These are phyloP conservation scores for Pugionium dolabratum DNA, from an alignment of 345 rosid genomes.

Conservation along the genomic window DNA sequence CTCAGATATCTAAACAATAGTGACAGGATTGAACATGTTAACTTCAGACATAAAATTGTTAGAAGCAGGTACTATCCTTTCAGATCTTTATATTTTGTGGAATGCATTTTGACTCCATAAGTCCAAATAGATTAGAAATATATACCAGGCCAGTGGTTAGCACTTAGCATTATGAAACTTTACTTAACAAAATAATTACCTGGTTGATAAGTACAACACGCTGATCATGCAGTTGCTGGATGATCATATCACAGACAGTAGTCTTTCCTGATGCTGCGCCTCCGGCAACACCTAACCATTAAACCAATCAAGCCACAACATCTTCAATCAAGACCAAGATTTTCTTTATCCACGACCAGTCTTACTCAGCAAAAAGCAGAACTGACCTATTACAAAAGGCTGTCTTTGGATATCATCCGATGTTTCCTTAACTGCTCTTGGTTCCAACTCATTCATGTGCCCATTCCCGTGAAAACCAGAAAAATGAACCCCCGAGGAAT, in stretches of 20 bases:
- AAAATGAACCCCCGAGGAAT: constrained; percentile 81
- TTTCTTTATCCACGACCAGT: neutral
- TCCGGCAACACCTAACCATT: constrained; percentile 82
- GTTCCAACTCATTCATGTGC: constrained; percentile 66
- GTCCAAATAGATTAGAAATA: neutral
- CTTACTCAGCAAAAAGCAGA: constrained; percentile 15
- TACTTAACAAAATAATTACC: constrained; percentile 45
- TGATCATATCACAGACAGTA: constrained; percentile 97
- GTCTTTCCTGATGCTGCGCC: constrained; percentile 99
- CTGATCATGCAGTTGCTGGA: constrained; percentile 99
- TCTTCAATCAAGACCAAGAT: constrained; percentile 29
- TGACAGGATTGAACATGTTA: constrained; percentile 10
- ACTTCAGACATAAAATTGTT: constrained; percentile 5
- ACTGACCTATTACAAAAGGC: constrained; percentile 92
- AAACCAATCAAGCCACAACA: constrained; percentile 7
- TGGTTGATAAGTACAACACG: constrained; percentile 96
- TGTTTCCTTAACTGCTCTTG: constrained; percentile 47
- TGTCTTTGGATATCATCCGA: constrained; percentile 61
- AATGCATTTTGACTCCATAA: neutral
- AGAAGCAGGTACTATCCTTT: neutral
- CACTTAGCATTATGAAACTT: constrained; percentile 14
- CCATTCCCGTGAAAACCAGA: constrained; percentile 61
- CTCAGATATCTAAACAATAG: constrained; percentile 16
- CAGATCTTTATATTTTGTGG: neutral
- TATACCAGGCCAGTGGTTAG: constrained; percentile 10